Percentiles rank a stretch among this genome's conserved stretches.
These are phyloP conservation scores for Pythium sukuiense DNA, from an alignment of 352 stramenopile species.

Conservation along the genomic window DNA sequence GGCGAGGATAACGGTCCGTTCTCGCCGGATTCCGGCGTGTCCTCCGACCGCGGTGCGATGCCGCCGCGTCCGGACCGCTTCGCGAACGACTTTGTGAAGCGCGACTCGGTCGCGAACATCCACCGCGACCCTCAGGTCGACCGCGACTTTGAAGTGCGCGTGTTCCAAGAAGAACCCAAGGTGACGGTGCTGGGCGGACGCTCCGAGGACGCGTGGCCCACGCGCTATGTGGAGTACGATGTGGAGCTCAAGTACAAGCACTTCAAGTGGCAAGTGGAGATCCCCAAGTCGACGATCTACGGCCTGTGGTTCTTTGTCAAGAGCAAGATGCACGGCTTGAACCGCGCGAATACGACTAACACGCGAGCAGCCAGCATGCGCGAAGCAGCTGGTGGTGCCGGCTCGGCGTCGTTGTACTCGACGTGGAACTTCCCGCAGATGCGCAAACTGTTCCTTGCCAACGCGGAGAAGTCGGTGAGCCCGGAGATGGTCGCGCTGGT, in stretches of 20 bases:
- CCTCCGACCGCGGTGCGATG: conserved; percentile 9
- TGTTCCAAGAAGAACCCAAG: conserved; percentile 68
- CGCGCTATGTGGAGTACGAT: conserved; percentile 84
- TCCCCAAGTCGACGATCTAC: conserved; percentile 79
- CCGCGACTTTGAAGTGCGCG: conserved; percentile 63
- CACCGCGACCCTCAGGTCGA: conserved; percentile 37
- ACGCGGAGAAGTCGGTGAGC: conserved; percentile 68
- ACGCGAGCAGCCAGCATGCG: conserved; percentile 10
- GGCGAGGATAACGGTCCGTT: conserved; percentile 7
- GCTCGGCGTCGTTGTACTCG: conserved; percentile 13
- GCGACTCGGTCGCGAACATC: conserved; percentile 44
- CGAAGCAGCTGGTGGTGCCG: conserved; percentile 11
- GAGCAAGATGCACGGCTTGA: conserved; percentile 57
- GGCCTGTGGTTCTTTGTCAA: conserved; percentile 89
- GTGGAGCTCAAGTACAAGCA: conserved; percentile 80
- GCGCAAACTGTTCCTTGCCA: conserved; percentile 80
- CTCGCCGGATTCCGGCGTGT: conserved; percentile 20
- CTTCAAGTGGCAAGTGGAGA: conserved; percentile 84
- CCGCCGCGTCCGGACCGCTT: conserved; percentile 30
- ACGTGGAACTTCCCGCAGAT: conserved; percentile 64
- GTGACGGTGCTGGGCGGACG: conserved; percentile 62
- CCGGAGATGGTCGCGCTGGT: conserved; percentile 78
- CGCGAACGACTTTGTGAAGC: conserved; percentile 46
- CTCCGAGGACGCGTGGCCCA: conserved; percentile 79
- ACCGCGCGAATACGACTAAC: conserved; percentile 25